phyloP scores from a whole-genome alignment of 345 rosid genomes.

The Melastoma malabathricum region DNA sequence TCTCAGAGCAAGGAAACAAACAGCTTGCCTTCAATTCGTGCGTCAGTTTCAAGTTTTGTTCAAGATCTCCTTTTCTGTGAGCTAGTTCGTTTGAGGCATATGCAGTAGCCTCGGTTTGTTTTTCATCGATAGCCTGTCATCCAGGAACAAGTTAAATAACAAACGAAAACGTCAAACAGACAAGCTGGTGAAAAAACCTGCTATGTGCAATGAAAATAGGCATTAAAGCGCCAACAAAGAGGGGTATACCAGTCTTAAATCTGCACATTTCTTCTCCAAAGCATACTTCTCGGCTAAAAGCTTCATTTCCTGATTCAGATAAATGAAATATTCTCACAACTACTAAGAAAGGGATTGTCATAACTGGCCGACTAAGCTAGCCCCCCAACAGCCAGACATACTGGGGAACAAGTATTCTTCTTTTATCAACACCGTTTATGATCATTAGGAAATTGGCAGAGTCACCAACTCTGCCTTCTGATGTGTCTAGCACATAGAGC shows the following conservation, averaged over 20 bases:
- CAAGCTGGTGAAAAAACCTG: background rate
- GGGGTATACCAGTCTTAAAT: slow-evolving; percentile 71
- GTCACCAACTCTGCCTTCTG: no score
- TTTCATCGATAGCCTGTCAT: slow-evolving; percentile 78
- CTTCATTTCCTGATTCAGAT: slow-evolving; percentile 62
- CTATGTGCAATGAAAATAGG: background rate
- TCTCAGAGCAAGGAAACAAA: background rate
- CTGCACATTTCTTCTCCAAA: slow-evolving; percentile 79
- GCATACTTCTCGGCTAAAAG: slow-evolving; percentile 60
- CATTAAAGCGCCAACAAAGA: slow-evolving; percentile 4
- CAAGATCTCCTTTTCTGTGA: slow-evolving; percentile 73
- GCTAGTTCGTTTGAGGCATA: slow-evolving; percentile 66
- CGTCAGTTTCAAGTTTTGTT: slow-evolving; percentile 55
- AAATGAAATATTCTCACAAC: background rate
- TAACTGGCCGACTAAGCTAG: no score
- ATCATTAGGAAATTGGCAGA: no score
- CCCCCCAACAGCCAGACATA: background rate
- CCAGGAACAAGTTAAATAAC: slow-evolving; percentile 7
- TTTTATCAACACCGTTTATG: background rate
- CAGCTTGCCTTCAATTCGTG: slow-evolving; percentile 75
- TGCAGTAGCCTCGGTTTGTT: slow-evolving; percentile 65
- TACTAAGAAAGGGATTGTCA: no score
- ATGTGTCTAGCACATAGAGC: no score
- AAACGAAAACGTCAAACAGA: slow-evolving; percentile 3
- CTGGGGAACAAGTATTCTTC: background rate